Conservation (phyloP, 805 yeast species). For the Ascoidea tarda region DNA sequence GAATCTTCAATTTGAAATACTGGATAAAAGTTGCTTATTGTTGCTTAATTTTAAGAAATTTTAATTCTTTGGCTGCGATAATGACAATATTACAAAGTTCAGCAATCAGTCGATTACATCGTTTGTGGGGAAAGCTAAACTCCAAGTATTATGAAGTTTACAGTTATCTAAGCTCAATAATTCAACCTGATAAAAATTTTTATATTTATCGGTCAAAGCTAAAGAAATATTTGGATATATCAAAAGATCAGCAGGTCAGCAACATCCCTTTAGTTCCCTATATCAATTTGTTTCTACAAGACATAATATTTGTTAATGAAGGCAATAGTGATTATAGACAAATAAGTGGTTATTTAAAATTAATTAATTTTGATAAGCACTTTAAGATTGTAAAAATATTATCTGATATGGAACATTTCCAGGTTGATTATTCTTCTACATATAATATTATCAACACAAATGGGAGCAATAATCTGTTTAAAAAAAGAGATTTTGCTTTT, state of each 20-base stretch:
- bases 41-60: constrained; percentile 58
- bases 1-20: constrained; percentile 41
- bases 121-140: constrained; percentile 44
- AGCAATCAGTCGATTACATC: constrained; percentile 44
- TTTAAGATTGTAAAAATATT: constrained; percentile 51
- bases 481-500: not conserved
- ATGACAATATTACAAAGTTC: constrained; percentile 67
- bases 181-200: constrained; percentile 67
- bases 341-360: constrained; percentile 36
- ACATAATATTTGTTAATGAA: constrained; percentile 63
- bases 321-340: constrained; percentile 60
- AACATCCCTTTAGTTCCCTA: constrained; percentile 61
- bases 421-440: constrained; percentile 32
- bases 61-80: constrained; percentile 67
- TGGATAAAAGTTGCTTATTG: constrained; percentile 70
- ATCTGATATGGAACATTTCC: constrained; percentile 54
- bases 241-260: constrained; percentile 22
- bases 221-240: constrained; percentile 28
- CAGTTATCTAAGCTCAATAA: constrained; percentile 48
- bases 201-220: constrained; percentile 52
- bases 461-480: not conserved
- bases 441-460: too few species aligned
- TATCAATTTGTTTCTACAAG: constrained; percentile 61
- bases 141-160: constrained; percentile 48
- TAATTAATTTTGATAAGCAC: constrained; percentile 65